phyloP scores from a whole-genome alignment of 2,329 filamentous ascomycete species.

The Calonectria pteridis region DNA sequence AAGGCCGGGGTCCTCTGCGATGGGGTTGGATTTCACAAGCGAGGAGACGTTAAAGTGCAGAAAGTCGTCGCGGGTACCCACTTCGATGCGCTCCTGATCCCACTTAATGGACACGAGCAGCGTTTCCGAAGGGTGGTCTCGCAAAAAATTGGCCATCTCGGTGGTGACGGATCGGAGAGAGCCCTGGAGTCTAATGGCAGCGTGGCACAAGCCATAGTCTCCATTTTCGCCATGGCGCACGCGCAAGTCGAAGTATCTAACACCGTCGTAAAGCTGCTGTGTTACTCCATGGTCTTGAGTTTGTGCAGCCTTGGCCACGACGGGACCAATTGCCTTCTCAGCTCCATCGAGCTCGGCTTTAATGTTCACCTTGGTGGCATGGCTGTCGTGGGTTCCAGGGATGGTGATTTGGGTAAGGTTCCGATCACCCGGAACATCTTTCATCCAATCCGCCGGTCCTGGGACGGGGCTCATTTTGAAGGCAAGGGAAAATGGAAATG shows the following conservation, averaged over 20 bases:
- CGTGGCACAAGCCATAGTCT: conserved; percentile 5
- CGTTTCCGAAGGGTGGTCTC: background rate
- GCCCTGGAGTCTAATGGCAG: background rate
- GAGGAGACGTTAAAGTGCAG: background rate
- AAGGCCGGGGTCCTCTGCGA: background rate
- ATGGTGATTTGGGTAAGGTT: conserved; percentile 13
- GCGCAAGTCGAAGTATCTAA: conserved; percentile 8
- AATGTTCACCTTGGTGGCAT: conserved; percentile 4
- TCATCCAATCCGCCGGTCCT: conserved; percentile 4
- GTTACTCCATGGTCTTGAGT: background rate
- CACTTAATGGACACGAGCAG: conserved; percentile 1
- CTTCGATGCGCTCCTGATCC: conserved; percentile 5
- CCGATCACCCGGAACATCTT: conserved; percentile 1
- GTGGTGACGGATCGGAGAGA: background rate
- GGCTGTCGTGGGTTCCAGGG: conserved; percentile 13
- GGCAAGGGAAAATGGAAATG: background rate
- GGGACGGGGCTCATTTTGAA: conserved; percentile 10
- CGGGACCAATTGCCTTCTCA: background rate
- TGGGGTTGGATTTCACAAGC: background rate
- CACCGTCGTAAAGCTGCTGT: background rate
- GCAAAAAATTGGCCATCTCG: background rate
- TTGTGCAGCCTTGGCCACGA: conserved; percentile 1
- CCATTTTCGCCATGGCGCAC: conserved; percentile 1
- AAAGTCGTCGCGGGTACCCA: background rate
- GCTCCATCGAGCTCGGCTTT: background rate